phyloP scores from a whole-genome alignment of 2,329 filamentous ascomycete genomes.

The Neophaeococcomyces aloes region DNA sequence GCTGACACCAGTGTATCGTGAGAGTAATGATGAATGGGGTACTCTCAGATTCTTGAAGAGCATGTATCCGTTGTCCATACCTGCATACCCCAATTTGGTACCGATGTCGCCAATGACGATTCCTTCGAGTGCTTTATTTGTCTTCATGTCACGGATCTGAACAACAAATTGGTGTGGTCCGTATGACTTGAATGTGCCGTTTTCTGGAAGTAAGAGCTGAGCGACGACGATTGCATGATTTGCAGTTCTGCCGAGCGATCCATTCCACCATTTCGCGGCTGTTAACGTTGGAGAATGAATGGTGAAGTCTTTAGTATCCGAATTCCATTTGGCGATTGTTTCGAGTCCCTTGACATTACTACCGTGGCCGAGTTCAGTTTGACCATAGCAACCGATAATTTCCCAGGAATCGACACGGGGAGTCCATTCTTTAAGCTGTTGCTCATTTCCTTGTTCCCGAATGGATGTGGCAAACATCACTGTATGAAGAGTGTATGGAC shows the following conservation, averaged over 20 bases:
- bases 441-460: slow-evolving; percentile 38
- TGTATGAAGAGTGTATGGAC: slow-evolving; percentile 41
- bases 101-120: slow-evolving; percentile 44
- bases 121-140: slow-evolving; percentile 35
- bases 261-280: slow-evolving; percentile 46
- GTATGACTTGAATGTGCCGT: slow-evolving; percentile 28
- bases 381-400: slow-evolving; percentile 43
- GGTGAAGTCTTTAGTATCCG: slow-evolving; percentile 35
- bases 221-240: slow-evolving; percentile 45
- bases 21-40: slow-evolving; percentile 39
- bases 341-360: slow-evolving; percentile 43
- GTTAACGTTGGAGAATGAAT: slow-evolving; percentile 42
- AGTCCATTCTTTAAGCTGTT: slow-evolving; percentile 39
- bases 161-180: slow-evolving; percentile 44
- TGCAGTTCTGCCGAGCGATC: slow-evolving; percentile 39
- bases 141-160: slow-evolving; percentile 39
- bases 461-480: slow-evolving; percentile 42
- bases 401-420: slow-evolving; percentile 39
- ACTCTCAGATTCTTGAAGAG: slow-evolving; percentile 35
- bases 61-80: slow-evolving; percentile 45
- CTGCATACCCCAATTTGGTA: slow-evolving; percentile 43
- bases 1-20: slow-evolving; percentile 38
- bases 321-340: slow-evolving; percentile 37
- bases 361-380: slow-evolving; percentile 43
- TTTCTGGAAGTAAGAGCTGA: slow-evolving; percentile 37